Percentiles rank a stretch among this genome's conserved stretches.
phyloP scores from a whole-genome alignment of 2,329 filamentous ascomycete species.

The Hymenoscyphus infarciens region DNA sequence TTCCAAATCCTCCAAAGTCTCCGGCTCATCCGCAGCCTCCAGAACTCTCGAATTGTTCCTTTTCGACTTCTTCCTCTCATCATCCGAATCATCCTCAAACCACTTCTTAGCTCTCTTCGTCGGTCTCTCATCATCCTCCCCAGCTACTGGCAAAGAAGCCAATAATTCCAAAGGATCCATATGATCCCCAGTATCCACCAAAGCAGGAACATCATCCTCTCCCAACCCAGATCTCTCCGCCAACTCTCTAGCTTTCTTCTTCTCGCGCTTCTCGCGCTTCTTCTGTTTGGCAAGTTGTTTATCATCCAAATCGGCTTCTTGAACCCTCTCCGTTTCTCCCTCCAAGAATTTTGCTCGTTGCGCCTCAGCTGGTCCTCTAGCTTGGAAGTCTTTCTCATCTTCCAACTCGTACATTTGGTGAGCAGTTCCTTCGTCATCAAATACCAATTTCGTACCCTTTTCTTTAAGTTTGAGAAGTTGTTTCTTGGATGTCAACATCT shows the following conservation, averaged over 20 bases:
- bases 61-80: slow-evolving; percentile 42
- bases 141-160: slow-evolving; percentile 52
- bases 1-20: slow-evolving; percentile 77
- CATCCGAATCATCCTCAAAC: slow-evolving; percentile 66
- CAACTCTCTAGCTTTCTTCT: slow-evolving; percentile 63
- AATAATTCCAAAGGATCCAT: slow-evolving; percentile 56
- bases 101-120: slow-evolving; percentile 72
- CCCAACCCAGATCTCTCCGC: slow-evolving; percentile 45
- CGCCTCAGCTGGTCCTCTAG: slow-evolving; percentile 69
- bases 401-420: slow-evolving; percentile 87
- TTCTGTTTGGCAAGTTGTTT: slow-evolving; percentile 78
- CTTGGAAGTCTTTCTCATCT: slow-evolving; percentile 75
- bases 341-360: slow-evolving; percentile 77
- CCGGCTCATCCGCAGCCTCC: slow-evolving; percentile 64
- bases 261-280: slow-evolving; percentile 71
- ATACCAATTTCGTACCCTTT: slow-evolving; percentile 79
- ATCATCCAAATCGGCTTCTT: slow-evolving; percentile 74
- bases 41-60: slow-evolving; percentile 53
- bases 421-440: slow-evolving; percentile 85
- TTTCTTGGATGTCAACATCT: slow-evolving; percentile 93
- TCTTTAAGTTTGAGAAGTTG: slow-evolving; percentile 88
- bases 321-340: slow-evolving; percentile 67
- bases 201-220: slow-evolving; percentile 27
- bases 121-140: slow-evolving; percentile 40
- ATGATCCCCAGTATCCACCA: slow-evolving; percentile 38